Evolutionary conservation across 169 alveolate species (phyloP), one percentile per base, ranked within the genome.

Genomic region (Plasmodium cynomolgi): DNA sequence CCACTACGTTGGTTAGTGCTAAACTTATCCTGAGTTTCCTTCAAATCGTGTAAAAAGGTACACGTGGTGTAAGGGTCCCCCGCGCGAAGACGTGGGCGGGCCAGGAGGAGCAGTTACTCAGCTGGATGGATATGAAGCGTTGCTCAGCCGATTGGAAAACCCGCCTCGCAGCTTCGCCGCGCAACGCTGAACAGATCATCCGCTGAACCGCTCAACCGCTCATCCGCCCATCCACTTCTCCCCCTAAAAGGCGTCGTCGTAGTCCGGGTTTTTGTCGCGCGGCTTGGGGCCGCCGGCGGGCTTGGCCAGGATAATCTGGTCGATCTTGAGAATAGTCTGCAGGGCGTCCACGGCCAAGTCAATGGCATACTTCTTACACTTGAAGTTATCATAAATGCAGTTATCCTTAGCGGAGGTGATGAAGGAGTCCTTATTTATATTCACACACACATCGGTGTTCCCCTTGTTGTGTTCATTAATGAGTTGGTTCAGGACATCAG

Each of bases 211-310:
- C 44, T 56, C 1, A 1, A 2, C 5, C 3, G 26, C 47, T 23
- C 2, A 34, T 23, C 54, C 0, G 13, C 26, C n/a, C n/a, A n/a
- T 47, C 29, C 29, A 23, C 11, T 11, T 26, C 23, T 37, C 13
- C 17, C 2, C 74, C 33, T n/a, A 88, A 34, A 88, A 88, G 15
- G 96, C 95, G 7, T 90, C 95, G 82, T 85, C 95, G 37, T 47
- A 92, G 95, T 93, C 97, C 93, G 96, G 96, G 88, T 96, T 93
- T 83, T 81, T 96, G 85, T 95, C 96, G 62, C 98, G 97, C 33
- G 99, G 99, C 47, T 98, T 98, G 34, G 99, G 99, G 20, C 99
- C 99, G 37, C 99, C 99, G 20, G 99, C 99, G 17, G 99, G 99
- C 93, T 99, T 98, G 80, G 99, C 99, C 98, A 99, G 98, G 88